Evolutionary conservation across 352 stramenopile genomes (phyloP).

Genomic region (Phytophthora pini): DNA sequence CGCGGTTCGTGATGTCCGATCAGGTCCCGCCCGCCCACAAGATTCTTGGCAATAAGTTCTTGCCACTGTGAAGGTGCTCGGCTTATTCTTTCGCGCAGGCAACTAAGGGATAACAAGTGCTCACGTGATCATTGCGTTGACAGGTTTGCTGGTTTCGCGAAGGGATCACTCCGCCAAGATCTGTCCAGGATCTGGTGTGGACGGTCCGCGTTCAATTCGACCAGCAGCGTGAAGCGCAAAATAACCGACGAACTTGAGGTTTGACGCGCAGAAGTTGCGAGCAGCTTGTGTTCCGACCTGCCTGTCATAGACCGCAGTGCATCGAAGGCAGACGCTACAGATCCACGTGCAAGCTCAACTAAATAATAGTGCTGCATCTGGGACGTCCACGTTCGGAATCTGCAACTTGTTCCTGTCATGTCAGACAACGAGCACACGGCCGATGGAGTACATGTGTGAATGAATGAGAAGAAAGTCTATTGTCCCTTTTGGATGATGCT

Average conservation of each 20-base stretch:
- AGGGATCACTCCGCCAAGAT: neutral
- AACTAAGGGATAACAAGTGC: neutral
- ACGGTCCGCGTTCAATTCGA: neutral
- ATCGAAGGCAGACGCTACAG: too few relatives aligned
- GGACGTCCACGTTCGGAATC: too few relatives aligned
- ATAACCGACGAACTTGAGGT: neutral
- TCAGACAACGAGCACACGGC: too few relatives aligned
- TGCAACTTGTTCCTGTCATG: too few relatives aligned
- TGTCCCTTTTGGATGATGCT: too few relatives aligned
- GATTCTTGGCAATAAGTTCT: neutral
- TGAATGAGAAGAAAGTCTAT: too few relatives aligned
- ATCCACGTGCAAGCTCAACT: too few relatives aligned
- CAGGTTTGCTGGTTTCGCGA: neutral
- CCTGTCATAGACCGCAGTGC: too few relatives aligned
- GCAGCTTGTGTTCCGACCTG: too few relatives aligned
- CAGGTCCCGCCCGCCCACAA: neutral
- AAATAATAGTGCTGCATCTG: too few relatives aligned
- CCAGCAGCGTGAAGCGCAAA: neutral
- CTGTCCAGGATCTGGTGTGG: neutral
- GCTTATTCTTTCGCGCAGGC: neutral
- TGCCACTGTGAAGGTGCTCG: neutral
- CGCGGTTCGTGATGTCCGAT: neutral
- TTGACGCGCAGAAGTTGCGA: neutral
- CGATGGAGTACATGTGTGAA: too few relatives aligned
- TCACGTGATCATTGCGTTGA: neutral